Base-by-base conservation (phyloP, 495 filamentous ascomycete genomes). In the Cercophora newfieldiana region DNA sequence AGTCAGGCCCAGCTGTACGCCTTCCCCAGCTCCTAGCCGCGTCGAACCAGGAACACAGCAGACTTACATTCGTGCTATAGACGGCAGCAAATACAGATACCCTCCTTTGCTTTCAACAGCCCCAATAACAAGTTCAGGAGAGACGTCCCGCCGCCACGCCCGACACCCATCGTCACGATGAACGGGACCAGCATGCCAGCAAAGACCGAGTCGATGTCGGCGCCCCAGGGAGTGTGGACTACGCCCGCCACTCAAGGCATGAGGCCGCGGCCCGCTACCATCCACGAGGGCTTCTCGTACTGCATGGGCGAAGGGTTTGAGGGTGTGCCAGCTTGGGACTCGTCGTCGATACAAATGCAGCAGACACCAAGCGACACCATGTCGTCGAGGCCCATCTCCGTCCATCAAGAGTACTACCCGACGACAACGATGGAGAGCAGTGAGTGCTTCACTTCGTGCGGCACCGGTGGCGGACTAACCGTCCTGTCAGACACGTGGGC, bases 281-380 rank as follows among this genome's bases (percentile, higher is more conserved):
- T 87, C 64, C 83, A 86, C 61, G 85, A 87, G 73, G 82, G 80
- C 47, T 88, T 87, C 69, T 81, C 82, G 48, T 87, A 83, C 64
- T 85, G 83, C 67, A 76, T 86, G 59, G 77, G 80, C 24, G 83
- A 82, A 47, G 79, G 81, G 19, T 86, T 79, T 50, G 75, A 78
- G 26, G 73, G 79, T 0, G 66, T 85, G 59, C 76, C 84, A 29
- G 80, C 84, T 12, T 88, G 84, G 85, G 85, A 82, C 65, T 77
- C 84, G 10, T 81, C 82, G 28, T 80, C 80, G 10, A 73, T 85
- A 70, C 79, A 83, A 30, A 79, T 79, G 69, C 79, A 83, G 56
- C 76, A 80, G 49, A 74, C 77, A 30, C 77, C 81, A 18, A 79
- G 80, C 66, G 83, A 82, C 64, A 74, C 74, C 55, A 77, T 83